Evolutionary conservation across 2,329 filamentous ascomycete species (phyloP), one percentile per base, ranked within the genome.

Genomic region (Verticillium nubilum): DNA sequence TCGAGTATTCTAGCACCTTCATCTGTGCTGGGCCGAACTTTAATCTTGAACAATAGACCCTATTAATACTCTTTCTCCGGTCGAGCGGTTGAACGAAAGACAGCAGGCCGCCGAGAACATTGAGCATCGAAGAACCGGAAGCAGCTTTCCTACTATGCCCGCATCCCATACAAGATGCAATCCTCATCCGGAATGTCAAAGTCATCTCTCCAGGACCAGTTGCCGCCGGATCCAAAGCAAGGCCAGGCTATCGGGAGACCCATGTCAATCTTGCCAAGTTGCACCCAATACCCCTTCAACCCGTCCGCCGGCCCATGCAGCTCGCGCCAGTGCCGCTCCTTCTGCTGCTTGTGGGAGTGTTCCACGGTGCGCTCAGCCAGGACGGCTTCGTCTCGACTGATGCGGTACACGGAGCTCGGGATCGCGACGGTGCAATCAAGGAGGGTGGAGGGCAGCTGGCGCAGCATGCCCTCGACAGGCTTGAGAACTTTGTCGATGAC

Each of bases 281-380:
- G 65, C 6, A 70, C 57, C 67, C 68, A 70, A 29, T 70, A 70
- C 4, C 68, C 68, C 1, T 50, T 54, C 13, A 62, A 58, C 4
- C 61, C 59, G n/a, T 28, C 10, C 9, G 59, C 59, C 52, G 52
- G 17, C 23, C 50, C 60, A 1, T 53, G 23, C 25, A 69, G 28
- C 13, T 58, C 59, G 19, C 66, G 59, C 67, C 66, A 70, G 54
- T 64, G 60, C 25, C 67, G 55, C 31, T 70, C 68, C 9, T 57
- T 33, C 12, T 62, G 59, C 4, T 59, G 59, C 2, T 59, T 57
- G 29, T 54, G 27, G 9, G 59, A 62, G 28, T 66, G 63, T 33
- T 67, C 63, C 26, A 67, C 64, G 5, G 15, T 27, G 33, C 55
- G 56, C 0, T 62, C 60, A 4, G 57, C 52, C 4, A 25, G 54